These are phyloP conservation scores for Aspergillus sojae DNA, from an alignment of 2,329 filamentous ascomycete species.

Conservation along the genomic window DNA sequence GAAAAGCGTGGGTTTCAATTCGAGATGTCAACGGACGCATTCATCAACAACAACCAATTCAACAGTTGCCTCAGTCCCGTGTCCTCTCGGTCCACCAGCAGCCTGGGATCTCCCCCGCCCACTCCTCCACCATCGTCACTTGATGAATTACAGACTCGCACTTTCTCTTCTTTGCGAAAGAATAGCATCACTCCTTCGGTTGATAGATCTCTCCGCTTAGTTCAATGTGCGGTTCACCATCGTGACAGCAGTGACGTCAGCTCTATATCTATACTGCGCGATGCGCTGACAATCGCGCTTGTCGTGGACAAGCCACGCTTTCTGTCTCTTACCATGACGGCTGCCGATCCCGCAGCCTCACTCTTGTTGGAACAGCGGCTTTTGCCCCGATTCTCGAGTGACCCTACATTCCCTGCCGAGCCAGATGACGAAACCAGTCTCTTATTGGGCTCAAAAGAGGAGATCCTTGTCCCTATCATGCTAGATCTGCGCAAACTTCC, in stretches of 20 bases:
- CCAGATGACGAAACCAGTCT: constrained; percentile 59
- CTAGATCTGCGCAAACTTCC: constrained; percentile 80
- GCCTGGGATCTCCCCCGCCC: constrained; percentile 50
- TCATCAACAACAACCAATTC: constrained; percentile 59
- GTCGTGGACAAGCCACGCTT: constrained; percentile 50
- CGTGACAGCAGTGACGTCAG: constrained; percentile 44
- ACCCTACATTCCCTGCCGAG: constrained; percentile 46
- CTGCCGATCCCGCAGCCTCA: constrained; percentile 49
- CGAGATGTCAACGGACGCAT: constrained; percentile 69
- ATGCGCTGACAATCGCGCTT: constrained; percentile 41
- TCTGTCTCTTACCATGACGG: constrained; percentile 50
- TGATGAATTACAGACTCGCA: constrained; percentile 77
- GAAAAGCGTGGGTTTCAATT: constrained; percentile 82
- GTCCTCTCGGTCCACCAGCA: constrained; percentile 30
- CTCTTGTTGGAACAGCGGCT: constrained; percentile 49
- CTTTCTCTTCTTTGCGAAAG: constrained; percentile 80
- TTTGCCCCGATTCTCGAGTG: constrained; percentile 70
- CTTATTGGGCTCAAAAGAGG: constrained; percentile 71
- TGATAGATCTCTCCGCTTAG: constrained; percentile 68
- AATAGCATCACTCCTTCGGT: constrained; percentile 74
- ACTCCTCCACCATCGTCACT: constrained; percentile 79
- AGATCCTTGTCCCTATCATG: constrained; percentile 80
- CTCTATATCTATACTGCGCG: constrained; percentile 42
- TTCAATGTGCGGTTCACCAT: constrained; percentile 75
- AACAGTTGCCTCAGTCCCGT: constrained; percentile 39